phyloP scores from a whole-genome alignment of 164 flowering plant species.

The Vitis cinerea region DNA sequence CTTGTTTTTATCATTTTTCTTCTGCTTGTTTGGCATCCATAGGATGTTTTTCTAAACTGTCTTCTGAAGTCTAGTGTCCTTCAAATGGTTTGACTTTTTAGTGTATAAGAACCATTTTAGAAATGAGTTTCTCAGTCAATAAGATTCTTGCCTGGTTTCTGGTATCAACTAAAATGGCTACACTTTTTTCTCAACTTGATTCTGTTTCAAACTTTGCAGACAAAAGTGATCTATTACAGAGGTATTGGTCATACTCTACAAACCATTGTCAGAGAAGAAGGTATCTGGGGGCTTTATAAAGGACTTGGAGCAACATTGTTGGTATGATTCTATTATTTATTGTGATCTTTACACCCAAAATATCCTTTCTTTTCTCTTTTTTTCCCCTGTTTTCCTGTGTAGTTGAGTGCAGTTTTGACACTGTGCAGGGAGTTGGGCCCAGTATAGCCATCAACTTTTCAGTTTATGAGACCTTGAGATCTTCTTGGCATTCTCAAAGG shows the following conservation, averaged over 20 bases:
- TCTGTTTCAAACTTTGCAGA: constrained; percentile 35
- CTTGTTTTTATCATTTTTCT: background rate
- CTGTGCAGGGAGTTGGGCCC: constrained; percentile 69
- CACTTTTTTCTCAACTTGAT: too few species aligned
- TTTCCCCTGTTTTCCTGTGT: background rate
- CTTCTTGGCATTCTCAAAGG: constrained; percentile 58
- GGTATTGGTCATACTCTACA: constrained; percentile 61
- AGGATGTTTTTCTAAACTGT: too few species aligned
- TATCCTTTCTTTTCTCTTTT: background rate
- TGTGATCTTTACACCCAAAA: too few species aligned
- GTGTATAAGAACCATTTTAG: too few species aligned
- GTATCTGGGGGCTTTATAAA: constrained; percentile 50
- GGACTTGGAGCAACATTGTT: constrained; percentile 70
- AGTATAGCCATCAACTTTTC: constrained; percentile 70
- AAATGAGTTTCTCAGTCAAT: too few species aligned
- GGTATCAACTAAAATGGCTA: too few species aligned
- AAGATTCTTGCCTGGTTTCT: too few species aligned
- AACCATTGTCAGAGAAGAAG: constrained; percentile 58
- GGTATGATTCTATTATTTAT: constrained; percentile 28
- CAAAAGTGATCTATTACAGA: constrained; percentile 54
- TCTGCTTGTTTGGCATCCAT: background rate
- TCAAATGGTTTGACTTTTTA: too few species aligned
- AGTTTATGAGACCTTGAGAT: constrained; percentile 60
- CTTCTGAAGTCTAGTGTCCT: too few species aligned
- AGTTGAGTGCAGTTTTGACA: constrained; percentile 2